Evolutionary conservation across 2,329 filamentous ascomycete species (phyloP).

Genomic region (Botrytis cinerea): DNA sequence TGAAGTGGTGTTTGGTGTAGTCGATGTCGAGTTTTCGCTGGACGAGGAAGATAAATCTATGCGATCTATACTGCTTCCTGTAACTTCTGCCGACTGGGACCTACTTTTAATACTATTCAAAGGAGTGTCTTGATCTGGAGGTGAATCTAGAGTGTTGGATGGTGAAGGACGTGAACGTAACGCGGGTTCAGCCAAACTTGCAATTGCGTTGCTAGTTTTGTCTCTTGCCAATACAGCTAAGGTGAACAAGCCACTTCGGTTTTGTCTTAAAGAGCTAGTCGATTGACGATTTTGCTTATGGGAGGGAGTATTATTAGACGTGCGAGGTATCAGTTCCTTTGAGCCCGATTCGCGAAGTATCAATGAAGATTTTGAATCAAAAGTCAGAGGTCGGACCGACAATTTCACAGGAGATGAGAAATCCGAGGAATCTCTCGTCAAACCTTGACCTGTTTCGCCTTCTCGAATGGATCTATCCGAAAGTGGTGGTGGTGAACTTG

Average conservation of each 20-base stretch:
- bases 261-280: constrained; percentile 33
- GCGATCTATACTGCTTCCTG: constrained; percentile 26
- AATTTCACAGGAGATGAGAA: constrained; percentile 4
- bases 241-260: constrained; percentile 36
- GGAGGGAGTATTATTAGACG: constrained; percentile 15
- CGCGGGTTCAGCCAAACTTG: constrained; percentile 38
- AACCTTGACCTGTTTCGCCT: not conserved
- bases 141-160: constrained; percentile 29
- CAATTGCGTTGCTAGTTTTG: constrained; percentile 40
- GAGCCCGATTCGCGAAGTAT: constrained; percentile 11
- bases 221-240: constrained; percentile 41
- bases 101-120: constrained; percentile 23
- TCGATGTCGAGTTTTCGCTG: constrained; percentile 20
- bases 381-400: not conserved
- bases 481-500: constrained; percentile 10
- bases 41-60: constrained; percentile 4
- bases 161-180: constrained; percentile 34
- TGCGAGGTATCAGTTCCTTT: constrained; percentile 22
- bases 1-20: constrained; percentile 23
- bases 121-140: constrained; percentile 16
- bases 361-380: constrained; percentile 20
- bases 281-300: constrained; percentile 35
- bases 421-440: not conserved
- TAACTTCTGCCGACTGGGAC: constrained; percentile 19
- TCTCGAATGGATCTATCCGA: constrained; percentile 2